Evolutionary conservation across 352 stramenopile species (phyloP).

Genomic region (Aphanomyces invadans): DNA sequence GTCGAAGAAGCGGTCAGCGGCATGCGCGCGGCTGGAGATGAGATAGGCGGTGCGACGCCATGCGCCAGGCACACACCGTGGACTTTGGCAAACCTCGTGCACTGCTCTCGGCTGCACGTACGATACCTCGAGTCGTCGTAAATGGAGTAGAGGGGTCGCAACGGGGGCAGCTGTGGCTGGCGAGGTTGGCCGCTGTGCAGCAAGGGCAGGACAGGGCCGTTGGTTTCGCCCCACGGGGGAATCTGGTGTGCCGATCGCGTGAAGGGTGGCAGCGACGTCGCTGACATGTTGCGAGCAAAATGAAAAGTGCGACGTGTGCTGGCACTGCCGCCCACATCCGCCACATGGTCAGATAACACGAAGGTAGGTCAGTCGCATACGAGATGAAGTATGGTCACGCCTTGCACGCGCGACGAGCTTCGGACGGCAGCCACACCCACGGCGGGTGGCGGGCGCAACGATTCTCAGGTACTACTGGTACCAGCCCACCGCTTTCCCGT

Average conservation of each 20-base stretch:
- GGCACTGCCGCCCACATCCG: too few species aligned
- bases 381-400: too few species aligned
- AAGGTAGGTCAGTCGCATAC: too few species aligned
- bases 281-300: background rate
- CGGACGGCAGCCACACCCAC: too few species aligned
- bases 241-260: background rate
- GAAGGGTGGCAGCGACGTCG: background rate
- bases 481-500: too few species aligned
- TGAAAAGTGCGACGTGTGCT: background rate
- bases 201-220: background rate
- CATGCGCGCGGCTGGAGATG: background rate
- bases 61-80: conserved; percentile 59
- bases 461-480: too few species aligned
- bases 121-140: background rate
- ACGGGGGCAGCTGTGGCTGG: too few species aligned
- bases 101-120: conserved; percentile 28
- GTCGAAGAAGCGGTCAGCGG: background rate
- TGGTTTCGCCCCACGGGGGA: background rate
- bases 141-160: background rate
- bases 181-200: background rate
- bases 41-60: background rate
- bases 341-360: too few species aligned
- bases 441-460: too few species aligned
- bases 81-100: conserved; percentile 49
- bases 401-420: too few species aligned